Evolutionary conservation across 176 grass and related monocot species (phyloP), one percentile per base, ranked within the genome.

Genomic region (Paspalum vaginatum): DNA sequence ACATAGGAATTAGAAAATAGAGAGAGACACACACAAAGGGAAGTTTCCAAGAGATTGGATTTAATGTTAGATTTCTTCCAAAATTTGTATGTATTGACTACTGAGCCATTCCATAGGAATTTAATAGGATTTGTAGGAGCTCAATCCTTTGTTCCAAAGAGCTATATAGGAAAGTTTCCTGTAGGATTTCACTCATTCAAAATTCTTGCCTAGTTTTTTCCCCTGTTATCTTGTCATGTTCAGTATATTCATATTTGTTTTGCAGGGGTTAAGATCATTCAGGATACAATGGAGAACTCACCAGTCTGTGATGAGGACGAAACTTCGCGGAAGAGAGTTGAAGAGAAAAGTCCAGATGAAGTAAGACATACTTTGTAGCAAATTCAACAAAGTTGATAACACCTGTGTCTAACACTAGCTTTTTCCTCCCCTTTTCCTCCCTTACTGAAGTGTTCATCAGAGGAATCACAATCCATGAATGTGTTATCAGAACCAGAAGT

Each of bases 221-320:
- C 59, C 32, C 15, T 40, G 18, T 12, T 65, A 82, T 74, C 5
- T 72, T 70, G 38, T 74, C 72, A 47, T 79, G 2, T 37, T 86
- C 52, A 63, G 63, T 56, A 75, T 60, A 63, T 27, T 18, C 60
- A 40, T 68, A 44, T 47, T 68, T 68, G n/a, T 60, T n/a, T 63
- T 78, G 45, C 77, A 91, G 89, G 47, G 49, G 39, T 38, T 73
- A 77, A 87, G 24, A 84, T 25, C 50, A 73, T 48, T 11, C 70
- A 43, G 17, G 81, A 53, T 72, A 46, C 20, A 68, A 27, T 46
- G 20, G 72, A 82, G n/a, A 85, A 7, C 18, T 24, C 47, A 52
- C 42, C 55, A 2, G 18, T 78, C 4, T 80, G 46, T 75, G 22
- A 21, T 75, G 49, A 71, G 15, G 14, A 2, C 4, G 16, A 79